phyloP scores from a whole-genome alignment of 441 rosid genomes.

The Raphanus hybrid region DNA sequence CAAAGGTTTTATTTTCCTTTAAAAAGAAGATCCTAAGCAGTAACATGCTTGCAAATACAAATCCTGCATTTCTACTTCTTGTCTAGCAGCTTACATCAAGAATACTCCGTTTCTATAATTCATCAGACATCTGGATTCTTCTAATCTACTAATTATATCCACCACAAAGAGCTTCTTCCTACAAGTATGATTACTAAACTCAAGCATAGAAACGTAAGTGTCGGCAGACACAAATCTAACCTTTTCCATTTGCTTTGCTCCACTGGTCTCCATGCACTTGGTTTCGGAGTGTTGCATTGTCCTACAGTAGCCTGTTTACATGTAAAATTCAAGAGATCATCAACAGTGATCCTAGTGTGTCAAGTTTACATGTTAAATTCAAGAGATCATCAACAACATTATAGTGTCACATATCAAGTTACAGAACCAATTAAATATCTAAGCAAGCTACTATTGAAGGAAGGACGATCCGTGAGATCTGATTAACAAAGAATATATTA shows the following conservation, averaged over 20 bases:
- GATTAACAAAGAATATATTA: neutral
- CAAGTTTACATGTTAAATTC: neutral
- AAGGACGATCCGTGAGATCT: conserved; percentile 26
- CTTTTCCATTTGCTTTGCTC: conserved; percentile 98
- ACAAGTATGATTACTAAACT: conserved; percentile 12
- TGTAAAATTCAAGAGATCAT: conserved; percentile 23
- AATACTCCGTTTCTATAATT: conserved; percentile 1
- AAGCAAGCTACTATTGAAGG: conserved; percentile 8
- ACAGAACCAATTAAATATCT: conserved; percentile 9
- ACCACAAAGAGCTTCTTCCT: conserved; percentile 13
- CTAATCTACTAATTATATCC: neutral
- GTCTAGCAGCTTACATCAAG: conserved; percentile 14
- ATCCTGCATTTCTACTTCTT: conserved; percentile 17
- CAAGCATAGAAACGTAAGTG: conserved; percentile 28
- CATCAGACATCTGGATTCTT: conserved; percentile 12
- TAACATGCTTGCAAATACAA: neutral
- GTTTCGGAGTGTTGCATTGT: conserved; percentile 85
- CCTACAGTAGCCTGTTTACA: conserved; percentile 81
- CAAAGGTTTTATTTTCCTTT: conserved; percentile 19
- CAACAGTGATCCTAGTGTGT: conserved; percentile 3
- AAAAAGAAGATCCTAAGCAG: neutral
- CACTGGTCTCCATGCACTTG: conserved; percentile 95
- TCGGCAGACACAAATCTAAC: conserved; percentile 48
- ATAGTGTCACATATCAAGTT: neutral
- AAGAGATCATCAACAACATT: conserved; percentile 12